Percentiles rank a stretch among this genome's conserved stretches.
phyloP scores from a whole-genome alignment of 164 flowering plant genomes.

The Magnolia officinalis region DNA sequence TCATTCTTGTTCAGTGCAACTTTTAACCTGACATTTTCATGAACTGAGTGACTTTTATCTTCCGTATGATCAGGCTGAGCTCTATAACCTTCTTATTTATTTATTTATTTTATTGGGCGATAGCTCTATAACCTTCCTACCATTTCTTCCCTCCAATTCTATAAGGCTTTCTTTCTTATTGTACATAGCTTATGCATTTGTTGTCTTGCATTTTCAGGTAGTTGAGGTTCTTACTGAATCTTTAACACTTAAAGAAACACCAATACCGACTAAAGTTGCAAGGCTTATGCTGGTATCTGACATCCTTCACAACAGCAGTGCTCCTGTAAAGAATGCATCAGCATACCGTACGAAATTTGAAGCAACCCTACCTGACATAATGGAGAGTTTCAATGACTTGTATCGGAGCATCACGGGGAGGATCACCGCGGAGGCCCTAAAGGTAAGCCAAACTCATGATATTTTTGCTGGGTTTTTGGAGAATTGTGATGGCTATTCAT shows the following conservation, averaged over 20 bases:
- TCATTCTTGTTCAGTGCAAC: background rate
- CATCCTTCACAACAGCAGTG: conserved; percentile 96
- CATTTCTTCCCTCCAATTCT: background rate
- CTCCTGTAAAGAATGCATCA: conserved; percentile 98
- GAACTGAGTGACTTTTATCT: no score
- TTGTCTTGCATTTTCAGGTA: conserved; percentile 42
- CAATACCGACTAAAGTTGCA: conserved; percentile 95
- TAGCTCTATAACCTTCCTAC: background rate
- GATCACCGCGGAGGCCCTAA: conserved; percentile 97
- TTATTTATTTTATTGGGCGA: background rate
- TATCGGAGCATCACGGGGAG: conserved; percentile 91
- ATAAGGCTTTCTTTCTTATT: background rate
- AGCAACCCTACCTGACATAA: conserved; percentile 86
- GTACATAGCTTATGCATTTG: background rate
- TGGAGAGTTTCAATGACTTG: conserved; percentile 98
- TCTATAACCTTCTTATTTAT: background rate
- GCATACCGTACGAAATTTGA: conserved; percentile 98
- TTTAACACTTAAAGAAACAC: conserved; percentile 94
- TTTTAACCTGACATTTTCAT: background rate
- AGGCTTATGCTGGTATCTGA: conserved; percentile 99
- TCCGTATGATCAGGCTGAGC: background rate
- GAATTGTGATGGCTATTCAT: background rate
- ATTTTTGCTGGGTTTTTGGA: background rate
- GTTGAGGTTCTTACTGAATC: conserved; percentile 98
- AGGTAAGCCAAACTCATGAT: conserved; percentile 38